phyloP scores from a whole-genome alignment of 169 alveolate genomes.

The Plasmodium ovale region DNA sequence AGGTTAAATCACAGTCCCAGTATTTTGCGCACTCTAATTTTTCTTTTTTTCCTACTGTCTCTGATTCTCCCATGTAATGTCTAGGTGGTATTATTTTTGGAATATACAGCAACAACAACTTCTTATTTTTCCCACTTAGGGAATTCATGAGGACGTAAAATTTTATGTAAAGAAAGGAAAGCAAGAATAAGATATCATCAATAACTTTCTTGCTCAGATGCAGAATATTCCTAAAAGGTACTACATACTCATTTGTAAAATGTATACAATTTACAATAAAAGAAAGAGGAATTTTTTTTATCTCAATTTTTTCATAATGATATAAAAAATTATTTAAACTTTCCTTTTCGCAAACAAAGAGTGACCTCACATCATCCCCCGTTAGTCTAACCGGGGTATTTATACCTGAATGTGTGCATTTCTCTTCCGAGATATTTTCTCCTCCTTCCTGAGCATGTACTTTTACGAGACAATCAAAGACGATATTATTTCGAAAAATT shows the following conservation, averaged over 20 bases:
- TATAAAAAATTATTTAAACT: slow-evolving; percentile 20
- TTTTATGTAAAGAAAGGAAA: slow-evolving; percentile 5
- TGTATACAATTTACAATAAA: not conserved
- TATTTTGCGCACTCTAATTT: no score
- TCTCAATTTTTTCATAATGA: slow-evolving; percentile 10
- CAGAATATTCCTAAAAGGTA: not conserved
- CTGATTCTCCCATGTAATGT: not conserved
- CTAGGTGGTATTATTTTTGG: not conserved
- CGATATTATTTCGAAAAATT: not conserved
- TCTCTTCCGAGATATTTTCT: not conserved
- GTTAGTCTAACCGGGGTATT: not conserved
- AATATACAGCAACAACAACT: not conserved
- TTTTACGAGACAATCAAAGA: not conserved
- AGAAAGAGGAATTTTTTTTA: not conserved
- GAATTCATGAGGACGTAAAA: not conserved
- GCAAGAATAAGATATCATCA: not conserved
- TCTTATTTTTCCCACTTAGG: not conserved
- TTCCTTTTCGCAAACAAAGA: not conserved
- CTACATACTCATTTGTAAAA: slow-evolving; percentile 20
- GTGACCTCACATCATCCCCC: not conserved
- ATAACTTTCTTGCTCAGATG: not conserved
- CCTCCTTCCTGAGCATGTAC: no score
- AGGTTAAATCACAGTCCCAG: not conserved
- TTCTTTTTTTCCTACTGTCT: not conserved
- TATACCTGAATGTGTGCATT: not conserved